Evolutionary conservation across 257 asterid species (phyloP).

Genomic region (Capsicum baccatum): DNA sequence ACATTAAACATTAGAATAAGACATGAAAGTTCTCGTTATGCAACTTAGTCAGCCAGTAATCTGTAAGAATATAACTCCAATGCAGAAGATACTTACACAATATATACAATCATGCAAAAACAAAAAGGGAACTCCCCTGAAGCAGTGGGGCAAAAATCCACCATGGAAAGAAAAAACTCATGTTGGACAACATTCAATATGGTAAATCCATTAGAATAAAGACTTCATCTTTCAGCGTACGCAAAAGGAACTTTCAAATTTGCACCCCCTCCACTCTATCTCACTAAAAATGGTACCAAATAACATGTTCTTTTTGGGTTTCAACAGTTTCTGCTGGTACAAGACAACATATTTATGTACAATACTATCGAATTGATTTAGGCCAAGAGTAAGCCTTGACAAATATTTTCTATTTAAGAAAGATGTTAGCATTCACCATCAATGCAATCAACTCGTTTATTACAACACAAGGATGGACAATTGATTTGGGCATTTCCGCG

Average conservation of each 20-base stretch:
- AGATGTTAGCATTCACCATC: not conserved
- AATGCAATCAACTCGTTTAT: not conserved
- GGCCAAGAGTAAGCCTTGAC: too few species aligned
- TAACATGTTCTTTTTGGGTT: not conserved
- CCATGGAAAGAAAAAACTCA: not conserved
- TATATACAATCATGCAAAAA: not conserved
- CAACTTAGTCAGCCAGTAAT: not conserved
- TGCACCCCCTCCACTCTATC: not conserved
- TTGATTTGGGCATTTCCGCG: conserved; percentile 42
- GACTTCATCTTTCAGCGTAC: not conserved
- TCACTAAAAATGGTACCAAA: not conserved
- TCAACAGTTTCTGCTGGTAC: not conserved
- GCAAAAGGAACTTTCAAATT: not conserved
- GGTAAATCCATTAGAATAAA: not conserved
- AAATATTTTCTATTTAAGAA: too few species aligned
- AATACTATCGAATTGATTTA: too few species aligned
- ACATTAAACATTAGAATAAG: not conserved
- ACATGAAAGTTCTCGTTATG: not conserved
- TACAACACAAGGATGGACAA: not conserved
- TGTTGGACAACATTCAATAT: not conserved
- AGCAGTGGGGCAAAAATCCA: not conserved
- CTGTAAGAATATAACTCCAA: not conserved
- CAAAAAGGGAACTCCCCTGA: not conserved
- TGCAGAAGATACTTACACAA: not conserved
- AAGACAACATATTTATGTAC: not conserved